Conservation (phyloP, 176 grass and related monocot species). For the Lolium perenne region DNA sequence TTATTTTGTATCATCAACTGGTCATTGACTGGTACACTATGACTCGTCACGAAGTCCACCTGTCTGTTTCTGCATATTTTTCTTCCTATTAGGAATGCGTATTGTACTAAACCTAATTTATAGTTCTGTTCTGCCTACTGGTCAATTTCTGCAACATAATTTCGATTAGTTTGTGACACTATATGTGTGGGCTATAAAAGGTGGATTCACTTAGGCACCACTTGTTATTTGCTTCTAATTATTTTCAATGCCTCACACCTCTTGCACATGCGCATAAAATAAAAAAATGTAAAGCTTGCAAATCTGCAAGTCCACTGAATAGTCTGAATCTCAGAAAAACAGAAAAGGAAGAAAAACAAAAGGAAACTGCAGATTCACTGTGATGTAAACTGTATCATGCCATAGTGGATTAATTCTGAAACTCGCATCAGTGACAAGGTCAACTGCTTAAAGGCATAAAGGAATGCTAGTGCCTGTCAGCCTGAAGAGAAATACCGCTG, state of each 20-base stretch:
- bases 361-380: no score
- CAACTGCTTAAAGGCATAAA: background rate
- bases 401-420: background rate
- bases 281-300: background rate
- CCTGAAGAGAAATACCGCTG: background rate
- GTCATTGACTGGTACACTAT: conserved; percentile 17
- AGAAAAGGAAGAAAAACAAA: background rate
- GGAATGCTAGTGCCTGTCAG: no score
- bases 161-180: background rate
- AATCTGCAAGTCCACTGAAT: conserved; percentile 2
- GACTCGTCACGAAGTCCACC: background rate
- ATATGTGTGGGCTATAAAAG: background rate
- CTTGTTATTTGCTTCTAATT: background rate
- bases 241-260: background rate
- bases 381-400: no score
- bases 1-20: conserved; percentile 1
- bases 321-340: background rate
- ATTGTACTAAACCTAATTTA: conserved; percentile 11
- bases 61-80: background rate
- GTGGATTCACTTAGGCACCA: background rate
- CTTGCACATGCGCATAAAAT: background rate
- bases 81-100: background rate
- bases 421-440: background rate
- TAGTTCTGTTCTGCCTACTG: background rate
- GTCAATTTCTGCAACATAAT: conserved; percentile 22